phyloP scores from a whole-genome alignment of 202 grass and related monocot species.

The Brachypodium distachyon region DNA sequence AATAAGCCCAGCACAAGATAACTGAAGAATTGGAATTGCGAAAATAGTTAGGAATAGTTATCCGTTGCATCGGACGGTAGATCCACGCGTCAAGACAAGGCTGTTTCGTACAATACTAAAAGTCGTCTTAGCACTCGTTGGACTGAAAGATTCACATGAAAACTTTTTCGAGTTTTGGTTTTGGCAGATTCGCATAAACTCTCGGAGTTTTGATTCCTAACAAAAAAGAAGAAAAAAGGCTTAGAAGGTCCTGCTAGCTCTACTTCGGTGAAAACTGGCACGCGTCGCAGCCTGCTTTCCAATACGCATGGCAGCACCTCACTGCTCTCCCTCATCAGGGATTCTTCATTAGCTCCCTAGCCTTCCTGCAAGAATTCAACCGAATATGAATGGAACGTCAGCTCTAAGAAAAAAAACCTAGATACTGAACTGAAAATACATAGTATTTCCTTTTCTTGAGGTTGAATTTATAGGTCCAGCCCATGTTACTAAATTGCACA shows the following conservation, averaged over 20 bases:
- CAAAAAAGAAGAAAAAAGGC: neutral
- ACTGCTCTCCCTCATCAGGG: neutral
- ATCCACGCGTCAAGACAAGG: too few relatives aligned
- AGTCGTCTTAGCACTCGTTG: too few relatives aligned
- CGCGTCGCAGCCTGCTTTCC: neutral
- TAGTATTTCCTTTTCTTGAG: neutral
- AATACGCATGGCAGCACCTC: neutral
- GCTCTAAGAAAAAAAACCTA: neutral
- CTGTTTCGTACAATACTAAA: too few relatives aligned
- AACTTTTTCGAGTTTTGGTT: too few relatives aligned
- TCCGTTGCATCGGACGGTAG: too few relatives aligned
- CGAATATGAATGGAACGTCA: neutral
- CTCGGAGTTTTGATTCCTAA: neutral
- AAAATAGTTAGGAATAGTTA: too few relatives aligned
- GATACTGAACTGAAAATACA: neutral
- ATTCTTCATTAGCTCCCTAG: conserved; percentile 16
- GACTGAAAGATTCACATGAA: too few relatives aligned
- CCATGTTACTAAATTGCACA: neutral
- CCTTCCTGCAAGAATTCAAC: conserved; percentile 13
- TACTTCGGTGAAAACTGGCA: neutral
- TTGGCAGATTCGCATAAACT: neutral
- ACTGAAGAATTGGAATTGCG: too few relatives aligned
- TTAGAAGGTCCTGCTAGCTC: neutral
- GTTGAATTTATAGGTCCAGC: too few relatives aligned
- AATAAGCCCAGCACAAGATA: too few relatives aligned